Evolutionary conservation across 2,329 filamentous ascomycete species (phyloP).

Genomic region (Purpureocillium takamizusanense): DNA sequence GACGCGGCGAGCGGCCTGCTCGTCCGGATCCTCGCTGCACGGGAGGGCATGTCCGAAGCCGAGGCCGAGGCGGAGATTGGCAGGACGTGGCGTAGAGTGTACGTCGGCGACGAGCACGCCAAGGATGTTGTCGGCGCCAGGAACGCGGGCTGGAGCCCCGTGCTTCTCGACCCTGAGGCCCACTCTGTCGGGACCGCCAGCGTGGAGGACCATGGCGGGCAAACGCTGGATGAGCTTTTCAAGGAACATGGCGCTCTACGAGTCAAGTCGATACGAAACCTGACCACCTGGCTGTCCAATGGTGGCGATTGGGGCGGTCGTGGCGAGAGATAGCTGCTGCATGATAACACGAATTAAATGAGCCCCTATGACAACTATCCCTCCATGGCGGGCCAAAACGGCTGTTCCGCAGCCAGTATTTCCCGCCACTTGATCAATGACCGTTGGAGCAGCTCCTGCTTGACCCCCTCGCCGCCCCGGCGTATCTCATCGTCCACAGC

Average conservation of each 20-base stretch:
- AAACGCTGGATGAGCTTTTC: slow-evolving; percentile 7
- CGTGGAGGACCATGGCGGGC: slow-evolving; percentile 5
- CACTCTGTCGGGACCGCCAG: slow-evolving; percentile 2
- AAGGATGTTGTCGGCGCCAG: slow-evolving; percentile 41
- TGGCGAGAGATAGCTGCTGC: too few species aligned
- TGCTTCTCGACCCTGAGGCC: slow-evolving; percentile 10
- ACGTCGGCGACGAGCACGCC: slow-evolving; percentile 43
- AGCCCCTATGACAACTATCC: neutral
- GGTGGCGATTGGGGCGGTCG: too few species aligned
- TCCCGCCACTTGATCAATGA: slow-evolving; percentile 36
- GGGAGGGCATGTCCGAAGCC: slow-evolving; percentile 4
- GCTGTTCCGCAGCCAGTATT: slow-evolving; percentile 46
- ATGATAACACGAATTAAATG: too few species aligned
- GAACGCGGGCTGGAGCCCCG: slow-evolving; percentile 14
- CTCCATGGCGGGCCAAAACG: slow-evolving; percentile 45
- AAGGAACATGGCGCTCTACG: slow-evolving; percentile 5
- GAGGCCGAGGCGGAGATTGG: slow-evolving; percentile 9
- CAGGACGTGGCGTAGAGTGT: slow-evolving; percentile 31
- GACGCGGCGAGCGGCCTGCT: slow-evolving; percentile 39
- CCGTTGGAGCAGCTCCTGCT: slow-evolving; percentile 23
- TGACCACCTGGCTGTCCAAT: slow-evolving; percentile 7
- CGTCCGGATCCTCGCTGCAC: slow-evolving; percentile 14
- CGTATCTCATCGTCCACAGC: slow-evolving; percentile 32
- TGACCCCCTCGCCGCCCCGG: slow-evolving; percentile 19
- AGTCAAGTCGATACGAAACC: slow-evolving; percentile 9